Base-by-base conservation (phyloP, 1,139 yeast genomes). In the Suhomyces maxii region DNA sequence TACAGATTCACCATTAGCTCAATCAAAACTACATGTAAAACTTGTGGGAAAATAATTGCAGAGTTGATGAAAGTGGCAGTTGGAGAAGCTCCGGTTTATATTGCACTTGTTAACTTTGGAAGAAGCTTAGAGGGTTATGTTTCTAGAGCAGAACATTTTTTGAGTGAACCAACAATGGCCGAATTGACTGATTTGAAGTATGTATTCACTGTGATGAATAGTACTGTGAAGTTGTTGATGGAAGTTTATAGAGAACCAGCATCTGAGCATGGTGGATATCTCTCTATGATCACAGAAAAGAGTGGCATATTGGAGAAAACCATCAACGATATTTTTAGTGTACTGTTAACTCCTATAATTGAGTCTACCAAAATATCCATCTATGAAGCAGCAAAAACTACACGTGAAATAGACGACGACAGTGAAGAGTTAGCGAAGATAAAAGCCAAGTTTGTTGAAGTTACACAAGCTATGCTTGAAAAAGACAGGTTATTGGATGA, bases 401-500 rank as follows among this genome's bases (percentile, higher is more conserved):
- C 11, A 9, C 7, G 31, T 39, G 5, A 23, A 40, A 31, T 14
- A 2, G 18, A 31, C 12, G 14, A 9, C n/a, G 23, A 39, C 2
- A 30, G 31, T 23, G 37, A 33, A 23, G 44, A 35, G 39, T 35
- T 26, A 5, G 14, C 36, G 12, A 4, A n/a, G 23, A 11, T 45
- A 8, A 41, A 36, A 18, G 26, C 23, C 4, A 47, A 49, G 25
- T 40, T 41, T 11, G 41, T 41, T 13, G 47, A 55, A 14, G 37
- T 41, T 3, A 37, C 45, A 7, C 39, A 35, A 25, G 30, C 26
- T 2, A 26, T 50, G 4, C 28, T 58, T 4, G 69, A 64, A 23
- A 68, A 71, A 36, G 77, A 76, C 39, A 61, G 61, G 39, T 51
- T 58, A 13, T 62, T 79, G 18, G 61, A 61, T n/a, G 73, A 64